Evolutionary conservation across 331 rosid genomes (phyloP).

Genomic region (Malus hybrid): DNA sequence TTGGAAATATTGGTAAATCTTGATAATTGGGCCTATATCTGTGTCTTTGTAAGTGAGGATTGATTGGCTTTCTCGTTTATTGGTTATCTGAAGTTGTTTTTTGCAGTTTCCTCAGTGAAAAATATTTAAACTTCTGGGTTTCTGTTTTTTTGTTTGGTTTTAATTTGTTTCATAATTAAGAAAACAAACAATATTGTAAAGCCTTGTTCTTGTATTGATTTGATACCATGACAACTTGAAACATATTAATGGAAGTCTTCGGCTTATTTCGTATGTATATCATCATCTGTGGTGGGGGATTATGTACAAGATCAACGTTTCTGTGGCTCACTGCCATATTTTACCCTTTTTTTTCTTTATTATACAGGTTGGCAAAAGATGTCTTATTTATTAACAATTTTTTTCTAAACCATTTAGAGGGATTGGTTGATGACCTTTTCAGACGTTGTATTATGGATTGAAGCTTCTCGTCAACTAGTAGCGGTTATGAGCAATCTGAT

Average conservation of each 20-base stretch:
- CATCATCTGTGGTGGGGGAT: background rate
- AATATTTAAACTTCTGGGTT: conserved; percentile 3
- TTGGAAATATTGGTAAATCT: background rate
- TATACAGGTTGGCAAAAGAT: background rate
- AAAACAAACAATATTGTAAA: too few relatives aligned
- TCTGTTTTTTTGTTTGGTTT: background rate
- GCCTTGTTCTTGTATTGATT: conserved; percentile 5
- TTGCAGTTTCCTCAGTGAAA: background rate
- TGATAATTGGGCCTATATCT: background rate
- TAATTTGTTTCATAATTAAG: background rate
- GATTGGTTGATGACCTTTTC: background rate
- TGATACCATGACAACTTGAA: conserved; percentile 17
- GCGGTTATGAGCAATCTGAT: background rate
- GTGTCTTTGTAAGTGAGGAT: conserved; percentile 8
- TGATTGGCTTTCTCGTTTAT: background rate
- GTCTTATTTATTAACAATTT: background rate
- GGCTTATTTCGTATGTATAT: background rate
- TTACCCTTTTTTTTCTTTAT: background rate
- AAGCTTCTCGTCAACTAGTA: background rate
- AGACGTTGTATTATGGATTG: background rate
- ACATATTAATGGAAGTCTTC: background rate
- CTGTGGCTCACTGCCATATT: background rate
- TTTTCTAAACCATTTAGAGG: background rate
- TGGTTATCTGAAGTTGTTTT: background rate
- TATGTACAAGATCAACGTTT: background rate